A percentile compares a stretch with the other conserved stretches of the same genome.
Evolutionary conservation across 2,329 filamentous ascomycete genomes (phyloP).

Genomic region (Rhynchosporium secalis): DNA sequence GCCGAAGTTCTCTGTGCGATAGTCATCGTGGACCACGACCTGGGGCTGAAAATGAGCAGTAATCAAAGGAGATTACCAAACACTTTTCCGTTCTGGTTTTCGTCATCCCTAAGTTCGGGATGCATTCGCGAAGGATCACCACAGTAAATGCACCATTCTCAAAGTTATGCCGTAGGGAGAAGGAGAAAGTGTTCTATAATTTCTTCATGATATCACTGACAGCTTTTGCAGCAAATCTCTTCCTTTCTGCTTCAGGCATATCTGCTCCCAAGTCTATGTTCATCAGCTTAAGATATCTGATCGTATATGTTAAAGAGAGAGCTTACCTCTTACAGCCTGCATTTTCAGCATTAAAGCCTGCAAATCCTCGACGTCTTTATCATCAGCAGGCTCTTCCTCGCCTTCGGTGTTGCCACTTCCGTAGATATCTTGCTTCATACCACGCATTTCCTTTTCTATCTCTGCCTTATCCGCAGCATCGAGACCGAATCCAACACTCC

Average conservation of each 20-base stretch:
- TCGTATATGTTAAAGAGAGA: background rate
- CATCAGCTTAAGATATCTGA: slow-evolving; percentile 20
- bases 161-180: background rate
- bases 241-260: slow-evolving; percentile 60
- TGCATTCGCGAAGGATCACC: no score
- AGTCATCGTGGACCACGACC: no score
- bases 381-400: slow-evolving; percentile 39
- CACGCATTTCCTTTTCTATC: slow-evolving; percentile 43
- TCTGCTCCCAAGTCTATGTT: slow-evolving; percentile 56
- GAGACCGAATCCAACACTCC: slow-evolving; percentile 35
- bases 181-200: slow-evolving; percentile 22
- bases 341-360: slow-evolving; percentile 65
- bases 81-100: no score
- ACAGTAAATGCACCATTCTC: no score
- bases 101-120: no score
- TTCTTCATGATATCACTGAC: slow-evolving; percentile 63
- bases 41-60: no score
- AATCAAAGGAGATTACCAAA: no score
- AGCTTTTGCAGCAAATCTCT: slow-evolving; percentile 59
- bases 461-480: slow-evolving; percentile 36
- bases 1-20: no score
- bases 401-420: slow-evolving; percentile 22
- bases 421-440: slow-evolving; percentile 42
- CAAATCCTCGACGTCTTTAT: slow-evolving; percentile 54
- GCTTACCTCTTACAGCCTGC: slow-evolving; percentile 51